Conservation (phyloP, 1,139 yeast species). For the Geotrichum australiense region DNA sequence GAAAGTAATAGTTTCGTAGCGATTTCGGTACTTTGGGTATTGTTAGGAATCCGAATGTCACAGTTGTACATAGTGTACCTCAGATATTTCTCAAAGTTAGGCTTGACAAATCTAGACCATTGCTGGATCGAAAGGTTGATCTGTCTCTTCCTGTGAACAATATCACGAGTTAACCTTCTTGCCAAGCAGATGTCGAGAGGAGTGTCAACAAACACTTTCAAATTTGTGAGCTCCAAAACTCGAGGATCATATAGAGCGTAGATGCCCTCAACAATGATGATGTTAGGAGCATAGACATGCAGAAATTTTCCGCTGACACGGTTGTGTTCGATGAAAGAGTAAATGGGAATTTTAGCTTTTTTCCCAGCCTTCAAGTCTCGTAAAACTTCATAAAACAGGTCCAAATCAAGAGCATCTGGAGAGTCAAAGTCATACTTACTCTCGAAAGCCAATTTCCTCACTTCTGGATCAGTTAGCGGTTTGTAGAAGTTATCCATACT, state of each 20-base stretch:
- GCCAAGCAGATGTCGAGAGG: constrained; percentile 89
- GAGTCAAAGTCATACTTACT: constrained; percentile 76
- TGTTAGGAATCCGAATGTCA: constrained; percentile 82
- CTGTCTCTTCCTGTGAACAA: constrained; percentile 78
- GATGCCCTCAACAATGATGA: constrained; percentile 85
- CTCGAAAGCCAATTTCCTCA: constrained; percentile 56
- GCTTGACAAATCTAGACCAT: constrained; percentile 89
- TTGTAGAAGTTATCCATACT: constrained; percentile 88
- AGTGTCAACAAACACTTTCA: constrained; percentile 87
- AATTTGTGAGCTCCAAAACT: constrained; percentile 67
- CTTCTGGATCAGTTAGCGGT: constrained; percentile 52
- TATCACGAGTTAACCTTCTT: constrained; percentile 79
- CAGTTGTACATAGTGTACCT: constrained; percentile 76
- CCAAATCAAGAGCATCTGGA: constrained; percentile 77
- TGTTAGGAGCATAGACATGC: constrained; percentile 91
- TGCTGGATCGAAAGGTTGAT: constrained; percentile 74
- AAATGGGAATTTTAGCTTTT: constrained; percentile 72
- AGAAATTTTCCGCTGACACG: constrained; percentile 55
- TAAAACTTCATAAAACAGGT: constrained; percentile 58
- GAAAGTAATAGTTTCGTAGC: constrained; percentile 75
- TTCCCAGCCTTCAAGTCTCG: constrained; percentile 52
- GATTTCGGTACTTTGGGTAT: constrained; percentile 62
- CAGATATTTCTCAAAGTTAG: constrained; percentile 73
- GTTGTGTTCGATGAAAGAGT: constrained; percentile 70
- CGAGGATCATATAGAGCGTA: constrained; percentile 73